Conservation (phyloP, 352 stramenopile genomes). For the Chrysophaeum taylorii region DNA sequence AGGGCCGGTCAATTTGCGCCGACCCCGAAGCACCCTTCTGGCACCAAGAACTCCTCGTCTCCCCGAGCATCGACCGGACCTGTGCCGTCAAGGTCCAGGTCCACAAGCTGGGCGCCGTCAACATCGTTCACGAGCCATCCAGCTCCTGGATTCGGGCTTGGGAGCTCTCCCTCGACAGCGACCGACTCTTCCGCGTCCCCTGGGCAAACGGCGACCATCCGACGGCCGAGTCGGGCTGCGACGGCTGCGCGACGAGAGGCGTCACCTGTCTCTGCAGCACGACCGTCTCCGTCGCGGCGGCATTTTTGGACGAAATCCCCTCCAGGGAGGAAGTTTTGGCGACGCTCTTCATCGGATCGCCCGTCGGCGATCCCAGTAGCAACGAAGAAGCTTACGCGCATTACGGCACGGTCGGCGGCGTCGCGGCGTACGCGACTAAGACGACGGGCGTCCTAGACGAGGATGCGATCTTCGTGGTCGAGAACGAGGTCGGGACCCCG, state of each 20-base stretch:
- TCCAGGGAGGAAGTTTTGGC: neutral
- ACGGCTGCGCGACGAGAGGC: neutral
- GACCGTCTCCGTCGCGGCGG: conserved; percentile 11
- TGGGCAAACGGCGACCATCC: neutral
- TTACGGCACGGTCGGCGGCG: neutral
- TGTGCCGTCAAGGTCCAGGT: conserved; percentile 14
- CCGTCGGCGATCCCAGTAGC: neutral
- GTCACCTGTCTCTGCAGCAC: conserved; percentile 19
- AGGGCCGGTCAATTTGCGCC: conserved; percentile 13
- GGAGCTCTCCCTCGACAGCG: neutral
- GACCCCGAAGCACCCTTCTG: conserved; percentile 14
- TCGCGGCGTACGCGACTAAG: neutral
- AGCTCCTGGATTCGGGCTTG: too few relatives aligned
- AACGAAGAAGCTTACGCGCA: neutral
- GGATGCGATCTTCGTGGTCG: conserved; percentile 20
- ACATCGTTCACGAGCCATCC: conserved; percentile 22
- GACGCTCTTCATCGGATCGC: neutral
- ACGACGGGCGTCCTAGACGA: neutral
- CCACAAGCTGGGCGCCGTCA: neutral
- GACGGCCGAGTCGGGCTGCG: conserved; percentile 6
- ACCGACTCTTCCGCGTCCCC: conserved; percentile 5
- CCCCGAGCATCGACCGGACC: neutral
- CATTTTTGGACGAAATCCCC: neutral
- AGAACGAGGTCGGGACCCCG: neutral
- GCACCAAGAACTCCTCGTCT: neutral